Evolutionary conservation across 768 basidiomycete genomes (phyloP).

Genomic region (Auriscalpium orientale): DNA sequence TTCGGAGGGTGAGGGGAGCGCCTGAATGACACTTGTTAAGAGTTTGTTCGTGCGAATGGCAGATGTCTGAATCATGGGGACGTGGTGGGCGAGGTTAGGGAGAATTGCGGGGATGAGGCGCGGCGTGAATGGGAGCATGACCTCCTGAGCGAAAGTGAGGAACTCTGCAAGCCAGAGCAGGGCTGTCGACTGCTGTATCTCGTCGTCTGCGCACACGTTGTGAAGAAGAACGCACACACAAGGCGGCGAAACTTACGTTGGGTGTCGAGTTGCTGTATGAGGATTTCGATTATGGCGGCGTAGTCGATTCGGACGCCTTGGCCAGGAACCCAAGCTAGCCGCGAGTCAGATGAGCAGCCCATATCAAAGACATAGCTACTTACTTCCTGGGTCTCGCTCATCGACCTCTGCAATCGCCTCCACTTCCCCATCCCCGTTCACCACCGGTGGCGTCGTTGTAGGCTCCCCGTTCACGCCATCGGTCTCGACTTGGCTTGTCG

Average conservation of each 20-base stretch:
- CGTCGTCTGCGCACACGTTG: slow-evolving; percentile 55
- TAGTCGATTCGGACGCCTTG: slow-evolving; percentile 92
- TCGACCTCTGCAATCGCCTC: slow-evolving; percentile 39
- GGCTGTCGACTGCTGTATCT: slow-evolving; percentile 93
- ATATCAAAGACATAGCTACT: not conserved
- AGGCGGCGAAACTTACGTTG: slow-evolving; percentile 45
- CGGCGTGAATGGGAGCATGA: slow-evolving; percentile 92
- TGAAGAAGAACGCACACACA: not conserved
- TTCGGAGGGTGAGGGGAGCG: slow-evolving; percentile 68
- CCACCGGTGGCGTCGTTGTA: slow-evolving; percentile 9
- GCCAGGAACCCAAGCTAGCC: slow-evolving; percentile 80
- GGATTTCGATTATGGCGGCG: slow-evolving; percentile 85
- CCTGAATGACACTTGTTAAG: slow-evolving; percentile 79
- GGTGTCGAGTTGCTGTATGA: slow-evolving; percentile 77
- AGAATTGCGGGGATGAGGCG: slow-evolving; percentile 88
- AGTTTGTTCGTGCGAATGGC: slow-evolving; percentile 83
- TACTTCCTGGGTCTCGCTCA: slow-evolving; percentile 49
- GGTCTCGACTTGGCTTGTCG: slow-evolving; percentile 10
- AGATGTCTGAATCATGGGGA: slow-evolving; percentile 78
- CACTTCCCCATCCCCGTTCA: slow-evolving; percentile 2
- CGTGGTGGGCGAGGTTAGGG: slow-evolving; percentile 90
- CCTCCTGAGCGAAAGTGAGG: slow-evolving; percentile 78
- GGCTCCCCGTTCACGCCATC: slow-evolving; percentile 20
- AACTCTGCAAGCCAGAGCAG: slow-evolving; percentile 91
- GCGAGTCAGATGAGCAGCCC: not conserved